phyloP scores from a whole-genome alignment of 805 yeast species.

The Myxozyma monticola region DNA sequence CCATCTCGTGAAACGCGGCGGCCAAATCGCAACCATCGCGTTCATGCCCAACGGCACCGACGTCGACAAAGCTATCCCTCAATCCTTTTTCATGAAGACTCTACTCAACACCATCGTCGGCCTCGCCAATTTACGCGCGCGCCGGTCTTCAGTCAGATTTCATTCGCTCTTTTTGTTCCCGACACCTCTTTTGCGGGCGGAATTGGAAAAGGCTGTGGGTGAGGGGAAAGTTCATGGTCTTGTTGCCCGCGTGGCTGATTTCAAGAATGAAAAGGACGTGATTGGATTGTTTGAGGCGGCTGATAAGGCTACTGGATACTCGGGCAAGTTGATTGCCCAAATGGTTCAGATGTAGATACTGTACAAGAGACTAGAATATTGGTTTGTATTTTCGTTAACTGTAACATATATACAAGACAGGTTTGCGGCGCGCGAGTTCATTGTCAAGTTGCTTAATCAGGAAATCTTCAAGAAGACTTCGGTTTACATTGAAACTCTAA shows the following conservation, averaged over 20 bases:
- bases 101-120: background rate
- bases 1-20: conserved; percentile 26
- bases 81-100: conserved; percentile 5
- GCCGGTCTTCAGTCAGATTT: background rate
- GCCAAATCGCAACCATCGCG: conserved; percentile 24
- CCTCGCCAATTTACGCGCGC: background rate
- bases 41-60: conserved; percentile 18
- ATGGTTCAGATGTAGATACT: conserved; percentile 9
- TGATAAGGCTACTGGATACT: conserved; percentile 18
- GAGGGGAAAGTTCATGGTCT: conserved; percentile 28
- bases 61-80: conserved; percentile 14
- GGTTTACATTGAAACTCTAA: too few species aligned
- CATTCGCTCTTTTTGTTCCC: background rate
- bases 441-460: too few species aligned
- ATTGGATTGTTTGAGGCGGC: conserved; percentile 15
- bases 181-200: background rate
- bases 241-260: conserved; percentile 16
- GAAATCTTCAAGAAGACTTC: too few species aligned
- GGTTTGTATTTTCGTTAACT: too few species aligned
- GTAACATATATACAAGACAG: too few species aligned
- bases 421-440: too few species aligned
- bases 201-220: conserved; percentile 15
- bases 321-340: conserved; percentile 30
- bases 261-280: conserved; percentile 17
- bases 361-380: too few species aligned